Conservation (phyloP, 2,329 filamentous ascomycete genomes). For the Penicillium sp. region DNA sequence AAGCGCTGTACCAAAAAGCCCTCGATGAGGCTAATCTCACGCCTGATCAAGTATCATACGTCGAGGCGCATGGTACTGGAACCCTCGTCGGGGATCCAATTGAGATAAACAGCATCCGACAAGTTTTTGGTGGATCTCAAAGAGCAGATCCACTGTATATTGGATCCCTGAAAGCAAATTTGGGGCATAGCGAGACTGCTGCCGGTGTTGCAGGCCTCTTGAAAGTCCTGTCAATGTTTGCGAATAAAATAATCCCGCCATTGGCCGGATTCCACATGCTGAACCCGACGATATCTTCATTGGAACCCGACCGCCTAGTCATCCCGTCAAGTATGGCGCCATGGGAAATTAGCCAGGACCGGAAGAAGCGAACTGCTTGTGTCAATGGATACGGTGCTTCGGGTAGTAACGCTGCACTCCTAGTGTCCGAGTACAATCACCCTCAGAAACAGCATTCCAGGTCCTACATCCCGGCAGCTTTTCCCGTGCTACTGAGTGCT, state of each 20-base stretch:
- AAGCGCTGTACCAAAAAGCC: constrained; percentile 34
- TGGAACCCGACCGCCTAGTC: neutral
- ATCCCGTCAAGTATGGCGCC: neutral
- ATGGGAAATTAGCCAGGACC: neutral
- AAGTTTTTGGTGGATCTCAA: constrained; percentile 19
- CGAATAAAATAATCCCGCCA: neutral
- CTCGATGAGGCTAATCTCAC: constrained; percentile 14
- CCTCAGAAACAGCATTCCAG: neutral
- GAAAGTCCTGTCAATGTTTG: neutral
- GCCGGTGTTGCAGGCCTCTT: neutral
- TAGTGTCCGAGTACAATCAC: neutral
- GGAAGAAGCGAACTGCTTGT: neutral
- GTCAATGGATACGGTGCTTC: neutral
- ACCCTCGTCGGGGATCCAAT: constrained; percentile 37
- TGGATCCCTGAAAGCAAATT: neutral
- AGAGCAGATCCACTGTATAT: neutral
- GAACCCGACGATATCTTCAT: neutral
- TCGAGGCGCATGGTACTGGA: constrained; percentile 39
- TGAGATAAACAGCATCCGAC: constrained; percentile 31
- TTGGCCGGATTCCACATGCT: neutral
- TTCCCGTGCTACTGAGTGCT: no score
- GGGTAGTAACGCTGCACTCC: neutral
- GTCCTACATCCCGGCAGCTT: neutral
- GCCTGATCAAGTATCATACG: neutral
- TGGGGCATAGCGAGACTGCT: neutral